A percentile compares a stretch with the other conserved stretches of the same genome.
Conservation (phyloP, 371 early-diverging fungal species). For the Mucor piriformis region DNA sequence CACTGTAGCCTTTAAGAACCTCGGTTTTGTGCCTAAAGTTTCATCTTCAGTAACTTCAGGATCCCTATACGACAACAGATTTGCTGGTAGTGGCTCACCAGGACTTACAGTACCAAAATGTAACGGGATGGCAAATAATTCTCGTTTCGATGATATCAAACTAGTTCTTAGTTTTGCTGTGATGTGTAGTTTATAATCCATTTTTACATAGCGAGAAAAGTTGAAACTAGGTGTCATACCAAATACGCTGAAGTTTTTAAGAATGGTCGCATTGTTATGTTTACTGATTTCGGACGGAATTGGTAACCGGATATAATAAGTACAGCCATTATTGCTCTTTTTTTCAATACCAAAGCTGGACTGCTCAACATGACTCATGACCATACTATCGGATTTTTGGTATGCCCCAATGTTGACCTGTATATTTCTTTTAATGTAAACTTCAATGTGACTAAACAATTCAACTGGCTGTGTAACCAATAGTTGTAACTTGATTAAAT, state of each 20-base stretch:
- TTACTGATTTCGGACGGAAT: slow-evolving; percentile 17
- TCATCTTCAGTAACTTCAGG: slow-evolving; percentile 8
- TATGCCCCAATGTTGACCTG: slow-evolving; percentile 14
- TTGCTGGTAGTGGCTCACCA: slow-evolving; percentile 10
- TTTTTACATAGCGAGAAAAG: slow-evolving; percentile 17
- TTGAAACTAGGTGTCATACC: slow-evolving; percentile 21
- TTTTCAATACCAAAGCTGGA: slow-evolving; percentile 6
- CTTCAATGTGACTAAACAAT: slow-evolving; percentile 17
- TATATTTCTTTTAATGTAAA: slow-evolving; percentile 10
- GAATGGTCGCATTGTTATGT: slow-evolving; percentile 2
- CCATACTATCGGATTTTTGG: slow-evolving; percentile 19
- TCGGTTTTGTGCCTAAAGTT: slow-evolving; percentile 22
- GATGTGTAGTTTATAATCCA: slow-evolving; percentile 16
- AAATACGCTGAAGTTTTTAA: slow-evolving; percentile 22
- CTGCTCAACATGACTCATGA: slow-evolving; percentile 23
- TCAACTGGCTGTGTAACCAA: neutral
- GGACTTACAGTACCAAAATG: slow-evolving; percentile 21
- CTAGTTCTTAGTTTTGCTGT: slow-evolving; percentile 14
- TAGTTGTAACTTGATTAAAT: slow-evolving; percentile 11
- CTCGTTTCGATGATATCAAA: slow-evolving; percentile 11
- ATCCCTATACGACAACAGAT: slow-evolving; percentile 15
- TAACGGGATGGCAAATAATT: slow-evolving; percentile 15
- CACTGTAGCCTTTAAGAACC: slow-evolving; percentile 10
- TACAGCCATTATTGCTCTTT: neutral
- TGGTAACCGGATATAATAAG: slow-evolving; percentile 18